Evolutionary conservation across 106 monocot genomes (phyloP).

Genomic region (Alisma plantagoaquatica): DNA sequence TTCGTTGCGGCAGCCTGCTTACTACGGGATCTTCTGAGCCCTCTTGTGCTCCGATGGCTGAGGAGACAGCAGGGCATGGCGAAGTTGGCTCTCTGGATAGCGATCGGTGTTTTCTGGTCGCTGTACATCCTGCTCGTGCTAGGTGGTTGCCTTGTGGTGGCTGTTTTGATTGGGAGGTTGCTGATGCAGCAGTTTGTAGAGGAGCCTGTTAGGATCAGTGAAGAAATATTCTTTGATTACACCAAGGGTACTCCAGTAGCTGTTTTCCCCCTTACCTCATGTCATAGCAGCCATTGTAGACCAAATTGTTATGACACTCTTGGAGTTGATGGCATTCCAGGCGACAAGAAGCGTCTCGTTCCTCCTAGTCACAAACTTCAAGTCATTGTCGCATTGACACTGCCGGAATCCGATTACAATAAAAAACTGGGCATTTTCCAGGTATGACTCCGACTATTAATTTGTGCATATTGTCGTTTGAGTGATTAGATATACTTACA

Average conservation of each 20-base stretch:
- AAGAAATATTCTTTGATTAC: constrained; percentile 77
- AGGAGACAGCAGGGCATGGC: constrained; percentile 9
- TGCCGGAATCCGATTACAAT: constrained; percentile 93
- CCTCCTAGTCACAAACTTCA: constrained; percentile 44
- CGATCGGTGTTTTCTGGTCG: constrained; percentile 57
- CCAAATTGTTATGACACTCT: constrained; percentile 6
- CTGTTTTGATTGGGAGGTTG: constrained; percentile 42
- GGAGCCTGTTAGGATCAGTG: constrained; percentile 44
- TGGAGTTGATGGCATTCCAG: constrained; percentile 1
- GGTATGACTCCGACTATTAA: too few species aligned
- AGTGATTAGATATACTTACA: too few species aligned
- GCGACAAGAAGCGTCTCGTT: constrained; percentile 5
- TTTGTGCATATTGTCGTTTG: too few species aligned
- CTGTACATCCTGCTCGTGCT: constrained; percentile 46
- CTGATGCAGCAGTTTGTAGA: constrained; percentile 39
- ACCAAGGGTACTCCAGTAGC: constrained; percentile 72
- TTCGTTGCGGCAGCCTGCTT: constrained; percentile 12
- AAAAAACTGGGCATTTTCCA: constrained; percentile 82
- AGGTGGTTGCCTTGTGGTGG: constrained; percentile 29
- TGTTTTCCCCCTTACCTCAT: constrained; percentile 33
- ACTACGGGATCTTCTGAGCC: constrained; percentile 4
- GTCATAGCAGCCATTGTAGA: constrained; percentile 2
- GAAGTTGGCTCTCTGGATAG: constrained; percentile 28
- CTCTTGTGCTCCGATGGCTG: constrained; percentile 10
- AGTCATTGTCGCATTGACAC: constrained; percentile 43